phyloP scores from a whole-genome alignment of 352 stramenopile genomes.

The Aphanomyces stellatus region DNA sequence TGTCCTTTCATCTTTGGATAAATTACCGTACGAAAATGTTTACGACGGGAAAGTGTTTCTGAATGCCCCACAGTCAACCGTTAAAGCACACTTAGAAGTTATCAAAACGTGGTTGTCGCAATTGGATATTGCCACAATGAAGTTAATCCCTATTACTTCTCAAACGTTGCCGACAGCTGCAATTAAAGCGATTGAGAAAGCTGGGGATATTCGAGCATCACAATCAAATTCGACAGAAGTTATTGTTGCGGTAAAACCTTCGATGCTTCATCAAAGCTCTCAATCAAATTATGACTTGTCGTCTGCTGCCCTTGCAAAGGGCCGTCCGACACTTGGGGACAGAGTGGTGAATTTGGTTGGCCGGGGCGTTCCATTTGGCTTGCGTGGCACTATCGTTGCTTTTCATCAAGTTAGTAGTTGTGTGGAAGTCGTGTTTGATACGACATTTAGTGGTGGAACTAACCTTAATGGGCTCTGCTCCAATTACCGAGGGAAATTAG shows the following conservation, averaged over 20 bases:
- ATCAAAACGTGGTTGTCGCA: slow-evolving; percentile 91
- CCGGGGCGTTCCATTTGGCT: slow-evolving; percentile 93
- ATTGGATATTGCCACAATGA: slow-evolving; percentile 83
- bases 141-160: slow-evolving; percentile 88
- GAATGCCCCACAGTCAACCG: slow-evolving; percentile 30
- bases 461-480: slow-evolving; percentile 92
- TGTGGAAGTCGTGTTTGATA: slow-evolving; percentile 97
- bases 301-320: slow-evolving; percentile 28
- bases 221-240: slow-evolving; percentile 45
- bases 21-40: slow-evolving; percentile 77
- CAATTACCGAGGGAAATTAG: slow-evolving; percentile 93
- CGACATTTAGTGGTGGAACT: slow-evolving; percentile 95
- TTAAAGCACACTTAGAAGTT: slow-evolving; percentile 60
- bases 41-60: slow-evolving; percentile 89
- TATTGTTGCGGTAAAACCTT: slow-evolving; percentile 30
- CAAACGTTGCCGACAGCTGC: slow-evolving; percentile 89
- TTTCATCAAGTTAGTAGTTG: slow-evolving; percentile 94
- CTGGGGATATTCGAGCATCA: slow-evolving; percentile 49
- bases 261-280: slow-evolving; percentile 46
- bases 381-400: slow-evolving; percentile 95
- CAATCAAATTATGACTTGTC: slow-evolving; percentile 16
- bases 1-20: slow-evolving; percentile 84
- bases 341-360: slow-evolving; percentile 97
- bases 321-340: slow-evolving; percentile 89
- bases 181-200: slow-evolving; percentile 89